Conservation (phyloP, 2,329 filamentous ascomycete species). For the Phialophora verrucosa region DNA sequence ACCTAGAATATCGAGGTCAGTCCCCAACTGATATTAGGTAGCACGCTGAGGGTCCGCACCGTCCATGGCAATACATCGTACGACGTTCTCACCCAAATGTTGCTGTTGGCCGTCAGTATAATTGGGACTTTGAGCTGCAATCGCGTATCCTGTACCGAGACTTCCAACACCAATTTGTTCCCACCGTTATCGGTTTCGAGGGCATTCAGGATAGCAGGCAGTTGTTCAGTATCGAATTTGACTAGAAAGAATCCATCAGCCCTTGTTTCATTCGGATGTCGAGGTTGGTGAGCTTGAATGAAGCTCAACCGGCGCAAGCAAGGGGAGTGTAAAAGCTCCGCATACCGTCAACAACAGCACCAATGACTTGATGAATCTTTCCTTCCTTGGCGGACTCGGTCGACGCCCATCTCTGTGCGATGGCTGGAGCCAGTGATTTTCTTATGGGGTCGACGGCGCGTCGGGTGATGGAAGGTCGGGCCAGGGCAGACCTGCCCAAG, state of each 20-base stretch:
- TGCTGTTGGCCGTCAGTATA: slow-evolving; percentile 64
- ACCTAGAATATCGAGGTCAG: slow-evolving; percentile 61
- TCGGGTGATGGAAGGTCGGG: slow-evolving; percentile 61
- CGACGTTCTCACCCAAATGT: slow-evolving; percentile 99
- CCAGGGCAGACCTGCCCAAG: slow-evolving; percentile 63
- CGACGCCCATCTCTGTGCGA: slow-evolving; percentile 67
- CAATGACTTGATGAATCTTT: slow-evolving; percentile 83
- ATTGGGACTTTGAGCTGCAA: slow-evolving; percentile 1
- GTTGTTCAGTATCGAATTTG: slow-evolving; percentile 93
- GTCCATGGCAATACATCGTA: slow-evolving; percentile 99
- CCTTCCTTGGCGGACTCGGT: slow-evolving; percentile 63
- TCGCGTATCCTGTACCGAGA: slow-evolving; percentile 72
- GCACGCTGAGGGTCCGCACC: slow-evolving; percentile 62
- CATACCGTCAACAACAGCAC: slow-evolving; percentile 98
- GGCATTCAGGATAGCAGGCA: slow-evolving; percentile 97
- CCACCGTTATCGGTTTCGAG: slow-evolving; percentile 89
- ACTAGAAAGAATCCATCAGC: slow-evolving; percentile 61
- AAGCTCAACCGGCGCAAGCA: slow-evolving; percentile 42
- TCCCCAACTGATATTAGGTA: not conserved
- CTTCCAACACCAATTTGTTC: slow-evolving; percentile 94
- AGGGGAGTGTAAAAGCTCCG: slow-evolving; percentile 43
- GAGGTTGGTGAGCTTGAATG: slow-evolving; percentile 47
- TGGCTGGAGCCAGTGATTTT: slow-evolving; percentile 63
- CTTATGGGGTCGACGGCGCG: slow-evolving; percentile 63
- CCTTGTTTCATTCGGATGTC: slow-evolving; percentile 26